A percentile compares a stretch with the other conserved stretches of the same genome.
phyloP scores from a whole-genome alignment of 495 filamentous ascomycete genomes.

The Pyronema omphalodes region DNA sequence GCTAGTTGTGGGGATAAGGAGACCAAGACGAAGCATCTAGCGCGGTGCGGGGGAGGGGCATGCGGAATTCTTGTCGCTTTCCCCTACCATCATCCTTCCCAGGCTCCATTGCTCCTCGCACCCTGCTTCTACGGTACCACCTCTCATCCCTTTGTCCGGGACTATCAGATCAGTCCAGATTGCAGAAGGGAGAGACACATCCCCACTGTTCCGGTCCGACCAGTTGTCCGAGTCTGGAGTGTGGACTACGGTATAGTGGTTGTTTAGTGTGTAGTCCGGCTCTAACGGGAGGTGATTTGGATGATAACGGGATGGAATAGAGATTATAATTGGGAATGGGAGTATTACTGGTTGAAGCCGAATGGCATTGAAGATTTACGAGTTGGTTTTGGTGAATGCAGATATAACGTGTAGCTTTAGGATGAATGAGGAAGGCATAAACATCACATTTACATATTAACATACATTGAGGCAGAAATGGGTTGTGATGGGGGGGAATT shows the following conservation, averaged over 20 bases:
- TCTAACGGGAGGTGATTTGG: too few species aligned
- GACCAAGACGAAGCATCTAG: not conserved
- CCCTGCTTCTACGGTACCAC: not conserved
- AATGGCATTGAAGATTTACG: too few species aligned
- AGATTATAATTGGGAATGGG: too few species aligned
- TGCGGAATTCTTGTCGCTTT: not conserved
- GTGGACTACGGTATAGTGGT: not conserved
- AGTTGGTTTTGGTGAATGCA: too few species aligned
- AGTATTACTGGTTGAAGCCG: too few species aligned
- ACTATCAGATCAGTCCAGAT: not conserved
- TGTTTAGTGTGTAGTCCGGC: not conserved
- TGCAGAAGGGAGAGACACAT: not conserved
- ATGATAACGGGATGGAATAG: too few species aligned
- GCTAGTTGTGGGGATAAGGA: not conserved
- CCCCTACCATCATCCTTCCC: not conserved
- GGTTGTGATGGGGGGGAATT: too few species aligned
- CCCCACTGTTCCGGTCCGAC: not conserved
- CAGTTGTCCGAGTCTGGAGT: not conserved
- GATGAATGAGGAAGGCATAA: too few species aligned
- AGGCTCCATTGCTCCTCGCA: not conserved
- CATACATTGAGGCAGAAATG: too few species aligned
- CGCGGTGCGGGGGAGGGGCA: not conserved
- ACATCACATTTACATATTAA: too few species aligned
- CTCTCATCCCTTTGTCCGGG: not conserved
- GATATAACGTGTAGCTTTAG: too few species aligned